Percentiles rank a stretch among this genome's conserved stretches.
These are phyloP conservation scores for Vaucheria bursata DNA, from an alignment of 352 stramenopile genomes.

Conservation along the genomic window DNA sequence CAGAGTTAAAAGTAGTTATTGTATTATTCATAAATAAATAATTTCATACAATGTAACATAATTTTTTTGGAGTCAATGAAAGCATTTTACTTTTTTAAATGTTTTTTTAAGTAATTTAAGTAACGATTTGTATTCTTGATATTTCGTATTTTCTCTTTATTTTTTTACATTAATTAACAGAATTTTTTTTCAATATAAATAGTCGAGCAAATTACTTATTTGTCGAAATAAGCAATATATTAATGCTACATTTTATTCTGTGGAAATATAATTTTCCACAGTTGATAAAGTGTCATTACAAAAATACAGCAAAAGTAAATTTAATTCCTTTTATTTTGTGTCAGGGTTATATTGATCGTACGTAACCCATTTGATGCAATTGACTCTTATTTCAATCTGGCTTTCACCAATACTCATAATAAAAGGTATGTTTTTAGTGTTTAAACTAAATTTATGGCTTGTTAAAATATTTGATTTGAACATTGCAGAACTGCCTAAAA, in stretches of 20 bases:
- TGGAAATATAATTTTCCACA: too few relatives aligned
- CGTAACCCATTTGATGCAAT: slow-evolving; percentile 97
- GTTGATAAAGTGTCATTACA: too few relatives aligned
- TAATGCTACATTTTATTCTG: too few relatives aligned
- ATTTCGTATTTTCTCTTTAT: too few relatives aligned
- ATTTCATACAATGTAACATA: background rate
- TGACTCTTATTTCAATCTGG: slow-evolving; percentile 98
- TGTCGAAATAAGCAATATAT: slow-evolving; percentile 1
- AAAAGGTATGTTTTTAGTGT: slow-evolving; percentile 66
- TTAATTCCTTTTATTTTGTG: background rate
- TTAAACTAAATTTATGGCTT: too few relatives aligned
- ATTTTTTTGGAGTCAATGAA: background rate
- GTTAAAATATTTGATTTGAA: too few relatives aligned
- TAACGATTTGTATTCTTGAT: too few relatives aligned
- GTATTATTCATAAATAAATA: background rate
- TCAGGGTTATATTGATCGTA: slow-evolving; percentile 62
- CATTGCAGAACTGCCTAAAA: too few relatives aligned
- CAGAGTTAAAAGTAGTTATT: slow-evolving; percentile 21
- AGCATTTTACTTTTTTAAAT: slow-evolving; percentile 2
- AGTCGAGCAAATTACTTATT: too few relatives aligned
- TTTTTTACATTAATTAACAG: too few relatives aligned
- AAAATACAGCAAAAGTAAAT: background rate
- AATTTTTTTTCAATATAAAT: too few relatives aligned
- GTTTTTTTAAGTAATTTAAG: too few relatives aligned
- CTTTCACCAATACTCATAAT: slow-evolving; percentile 82